These are phyloP conservation scores for Pseudodiploospora longispora DNA, from an alignment of 2,329 filamentous ascomycete species.

Conservation along the genomic window DNA sequence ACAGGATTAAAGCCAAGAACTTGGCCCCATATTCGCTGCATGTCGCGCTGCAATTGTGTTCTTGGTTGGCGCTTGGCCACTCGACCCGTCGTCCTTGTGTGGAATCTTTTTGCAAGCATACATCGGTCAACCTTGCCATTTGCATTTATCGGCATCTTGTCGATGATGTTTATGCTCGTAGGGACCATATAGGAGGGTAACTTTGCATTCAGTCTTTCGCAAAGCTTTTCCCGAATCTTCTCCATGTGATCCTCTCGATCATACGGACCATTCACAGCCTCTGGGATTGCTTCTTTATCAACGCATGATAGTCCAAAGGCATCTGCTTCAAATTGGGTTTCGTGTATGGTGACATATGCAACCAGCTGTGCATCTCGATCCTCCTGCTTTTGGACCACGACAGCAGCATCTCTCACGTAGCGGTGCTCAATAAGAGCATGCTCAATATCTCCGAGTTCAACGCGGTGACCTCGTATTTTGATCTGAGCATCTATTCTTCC, in stretches of 20 bases:
- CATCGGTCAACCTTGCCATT: neutral
- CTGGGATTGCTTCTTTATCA: no score
- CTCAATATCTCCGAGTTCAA: conserved; percentile 23
- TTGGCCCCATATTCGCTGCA: conserved; percentile 27
- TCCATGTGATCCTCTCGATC: neutral
- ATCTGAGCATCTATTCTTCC: conserved; percentile 10
- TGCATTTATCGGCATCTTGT: neutral
- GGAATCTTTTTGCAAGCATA: neutral
- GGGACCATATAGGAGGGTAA: neutral
- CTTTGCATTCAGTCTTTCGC: no score
- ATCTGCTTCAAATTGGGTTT: neutral
- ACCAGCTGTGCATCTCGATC: conserved; percentile 4
- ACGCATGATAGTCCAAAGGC: no score
- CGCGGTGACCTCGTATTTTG: conserved; percentile 19
- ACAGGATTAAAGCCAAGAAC: conserved; percentile 24
- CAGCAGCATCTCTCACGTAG: conserved; percentile 13
- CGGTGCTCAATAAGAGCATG: conserved; percentile 9
- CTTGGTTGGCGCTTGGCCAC: conserved; percentile 1
- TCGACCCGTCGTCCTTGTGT: neutral
- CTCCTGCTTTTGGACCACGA: conserved; percentile 6
- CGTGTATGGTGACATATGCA: neutral
- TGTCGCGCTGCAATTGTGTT: conserved; percentile 9
- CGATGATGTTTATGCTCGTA: neutral
- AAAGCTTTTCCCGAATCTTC: neutral
- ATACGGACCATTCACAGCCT: no score